Percentiles rank a stretch among this genome's conserved stretches.
Evolutionary conservation across 371 early-diverging fungal genomes (phyloP).

Genomic region (Lichtheimia ornata): DNA sequence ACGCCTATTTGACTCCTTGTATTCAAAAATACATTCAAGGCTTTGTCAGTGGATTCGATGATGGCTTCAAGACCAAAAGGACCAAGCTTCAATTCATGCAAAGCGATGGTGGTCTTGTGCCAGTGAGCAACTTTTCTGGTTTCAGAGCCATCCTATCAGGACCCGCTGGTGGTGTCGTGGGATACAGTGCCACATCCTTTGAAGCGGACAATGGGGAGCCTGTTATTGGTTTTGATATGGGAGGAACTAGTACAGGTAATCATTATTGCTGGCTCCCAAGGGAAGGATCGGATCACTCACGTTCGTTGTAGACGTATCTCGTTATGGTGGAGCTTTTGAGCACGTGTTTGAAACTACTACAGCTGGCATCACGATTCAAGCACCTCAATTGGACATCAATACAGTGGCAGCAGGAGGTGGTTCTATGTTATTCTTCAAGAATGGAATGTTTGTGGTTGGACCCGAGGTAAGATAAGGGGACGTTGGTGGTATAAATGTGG

Average conservation of each 20-base stretch:
- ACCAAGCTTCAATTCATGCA: slow-evolving; percentile 94
- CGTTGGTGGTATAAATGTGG: not conserved
- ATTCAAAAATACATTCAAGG: slow-evolving; percentile 83
- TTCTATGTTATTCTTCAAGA: slow-evolving; percentile 88
- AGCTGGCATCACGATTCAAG: slow-evolving; percentile 93
- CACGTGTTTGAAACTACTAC: slow-evolving; percentile 95
- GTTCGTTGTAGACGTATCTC: slow-evolving; percentile 73
- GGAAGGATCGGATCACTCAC: no score
- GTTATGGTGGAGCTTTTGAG: slow-evolving; percentile 88
- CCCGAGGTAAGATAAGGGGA: slow-evolving; percentile 62
- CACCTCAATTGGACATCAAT: slow-evolving; percentile 94
- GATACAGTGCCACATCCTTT: slow-evolving; percentile 86
- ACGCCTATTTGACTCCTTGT: slow-evolving; percentile 93
- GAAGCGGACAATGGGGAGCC: slow-evolving; percentile 54
- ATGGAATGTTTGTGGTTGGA: slow-evolving; percentile 94
- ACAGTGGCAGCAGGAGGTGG: slow-evolving; percentile 97
- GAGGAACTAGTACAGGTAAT: slow-evolving; percentile 84
- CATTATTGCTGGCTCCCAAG: not conserved
- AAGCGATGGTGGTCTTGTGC: slow-evolving; percentile 92
- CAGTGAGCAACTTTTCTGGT: slow-evolving; percentile 83
- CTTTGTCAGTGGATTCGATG: slow-evolving; percentile 87
- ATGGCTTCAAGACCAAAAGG: slow-evolving; percentile 51
- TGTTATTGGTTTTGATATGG: slow-evolving; percentile 97
- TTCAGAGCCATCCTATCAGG: slow-evolving; percentile 91
- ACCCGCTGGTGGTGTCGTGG: slow-evolving; percentile 95